phyloP scores from a whole-genome alignment of 768 basidiomycete species.

The Favolaschia claudopus region DNA sequence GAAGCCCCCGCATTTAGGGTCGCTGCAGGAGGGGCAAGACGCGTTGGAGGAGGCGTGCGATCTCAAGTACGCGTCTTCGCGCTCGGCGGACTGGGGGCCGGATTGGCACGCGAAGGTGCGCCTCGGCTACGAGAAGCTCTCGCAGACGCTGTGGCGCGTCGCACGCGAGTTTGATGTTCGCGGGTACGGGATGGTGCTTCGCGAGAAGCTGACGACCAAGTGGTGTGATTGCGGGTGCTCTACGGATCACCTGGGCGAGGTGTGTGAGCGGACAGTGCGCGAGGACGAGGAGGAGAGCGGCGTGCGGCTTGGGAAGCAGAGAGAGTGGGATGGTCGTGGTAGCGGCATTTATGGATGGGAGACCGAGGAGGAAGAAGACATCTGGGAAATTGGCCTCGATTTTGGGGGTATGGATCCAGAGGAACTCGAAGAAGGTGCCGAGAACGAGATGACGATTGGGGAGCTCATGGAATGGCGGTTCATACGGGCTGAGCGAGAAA shows the following conservation, averaged over 20 bases:
- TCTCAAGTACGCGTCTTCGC: constrained; percentile 54
- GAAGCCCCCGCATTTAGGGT: constrained; percentile 72
- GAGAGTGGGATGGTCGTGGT: constrained; percentile 82
- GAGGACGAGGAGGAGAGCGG: constrained; percentile 73
- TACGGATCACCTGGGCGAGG: constrained; percentile 79
- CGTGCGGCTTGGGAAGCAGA: constrained; percentile 67
- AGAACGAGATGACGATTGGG: constrained; percentile 69
- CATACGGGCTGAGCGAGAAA: constrained; percentile 73
- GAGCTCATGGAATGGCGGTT: constrained; percentile 82
- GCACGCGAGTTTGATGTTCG: constrained; percentile 76
- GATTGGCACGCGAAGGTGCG: constrained; percentile 69
- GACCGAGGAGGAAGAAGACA: constrained; percentile 77
- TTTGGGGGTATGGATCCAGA: constrained; percentile 65
- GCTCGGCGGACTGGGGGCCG: constrained; percentile 54
- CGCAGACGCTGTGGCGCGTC: constrained; percentile 73
- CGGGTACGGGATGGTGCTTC: constrained; percentile 72
- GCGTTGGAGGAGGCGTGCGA: constrained; percentile 73
- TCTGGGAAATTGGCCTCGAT: constrained; percentile 77
- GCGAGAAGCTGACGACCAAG: constrained; percentile 76
- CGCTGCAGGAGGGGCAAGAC: constrained; percentile 63
- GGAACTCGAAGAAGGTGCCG: constrained; percentile 50
- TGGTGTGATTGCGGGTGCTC: constrained; percentile 88
- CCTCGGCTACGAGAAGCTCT: constrained; percentile 69
- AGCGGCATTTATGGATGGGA: constrained; percentile 78
- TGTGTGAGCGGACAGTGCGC: constrained; percentile 75